Evolutionary conservation across 495 filamentous ascomycete genomes (phyloP).

Genomic region (Parathielavia appendiculata): DNA sequence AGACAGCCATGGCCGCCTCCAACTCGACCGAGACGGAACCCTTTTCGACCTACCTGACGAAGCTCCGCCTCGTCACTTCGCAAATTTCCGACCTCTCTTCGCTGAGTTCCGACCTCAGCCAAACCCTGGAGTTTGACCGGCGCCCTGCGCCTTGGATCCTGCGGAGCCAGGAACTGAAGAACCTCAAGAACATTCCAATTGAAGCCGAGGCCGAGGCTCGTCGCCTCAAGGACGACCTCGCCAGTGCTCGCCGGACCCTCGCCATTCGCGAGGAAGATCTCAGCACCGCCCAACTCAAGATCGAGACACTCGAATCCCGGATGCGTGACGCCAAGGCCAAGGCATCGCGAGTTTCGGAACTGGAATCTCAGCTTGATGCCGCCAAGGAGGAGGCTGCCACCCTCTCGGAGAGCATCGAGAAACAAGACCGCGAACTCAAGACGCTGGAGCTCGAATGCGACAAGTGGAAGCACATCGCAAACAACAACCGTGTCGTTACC

Average conservation of each 20-base stretch:
- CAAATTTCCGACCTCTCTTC: conserved; percentile 67
- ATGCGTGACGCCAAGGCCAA: conserved; percentile 75
- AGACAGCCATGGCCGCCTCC: conserved; percentile 48
- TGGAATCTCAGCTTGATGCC: conserved; percentile 55
- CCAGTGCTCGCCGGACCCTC: conserved; percentile 58
- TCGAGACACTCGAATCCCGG: conserved; percentile 80
- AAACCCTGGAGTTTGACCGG: conserved; percentile 80
- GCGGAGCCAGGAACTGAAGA: conserved; percentile 71
- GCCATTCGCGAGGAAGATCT: conserved; percentile 61
- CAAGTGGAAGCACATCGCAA: conserved; percentile 69
- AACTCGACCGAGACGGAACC: conserved; percentile 52
- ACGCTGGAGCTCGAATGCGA: conserved; percentile 59
- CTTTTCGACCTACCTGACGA: conserved; percentile 62
- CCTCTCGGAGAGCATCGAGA: conserved; percentile 60
- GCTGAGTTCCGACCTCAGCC: conserved; percentile 66
- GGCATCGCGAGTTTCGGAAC: conserved; percentile 55
- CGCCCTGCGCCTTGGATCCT: conserved; percentile 71
- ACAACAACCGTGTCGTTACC: conserved; percentile 55
- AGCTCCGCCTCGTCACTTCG: conserved; percentile 58
- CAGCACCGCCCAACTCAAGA: conserved; percentile 76
- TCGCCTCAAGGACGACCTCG: conserved; percentile 66
- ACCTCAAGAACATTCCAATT: conserved; percentile 67
- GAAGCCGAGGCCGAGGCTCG: conserved; percentile 77
- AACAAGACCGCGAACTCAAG: conserved; percentile 54
- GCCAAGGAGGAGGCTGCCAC: conserved; percentile 50